These are phyloP conservation scores for Talaromyces sp. DNA, from an alignment of 2,329 filamentous ascomycete species.

Conservation along the genomic window DNA sequence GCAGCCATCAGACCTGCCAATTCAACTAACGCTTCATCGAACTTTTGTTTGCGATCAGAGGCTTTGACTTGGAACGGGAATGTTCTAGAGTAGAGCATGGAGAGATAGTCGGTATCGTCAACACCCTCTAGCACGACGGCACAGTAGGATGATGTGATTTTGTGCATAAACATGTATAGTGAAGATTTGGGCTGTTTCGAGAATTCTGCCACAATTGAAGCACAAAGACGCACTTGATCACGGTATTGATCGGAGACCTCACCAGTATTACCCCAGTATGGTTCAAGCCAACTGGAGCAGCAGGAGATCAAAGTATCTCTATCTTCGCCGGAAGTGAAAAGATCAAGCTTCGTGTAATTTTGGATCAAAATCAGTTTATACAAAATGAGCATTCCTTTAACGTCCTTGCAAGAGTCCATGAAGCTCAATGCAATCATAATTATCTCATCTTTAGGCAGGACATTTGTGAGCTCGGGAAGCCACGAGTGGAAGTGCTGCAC, in stretches of 20 bases:
- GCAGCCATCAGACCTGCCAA: conserved; percentile 83
- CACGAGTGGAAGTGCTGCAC: conserved; percentile 97
- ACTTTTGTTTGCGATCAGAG: conserved; percentile 58
- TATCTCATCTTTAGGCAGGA: conserved; percentile 78
- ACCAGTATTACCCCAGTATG: conserved; percentile 80
- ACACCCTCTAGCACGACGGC: conserved; percentile 66
- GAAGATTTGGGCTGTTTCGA: conserved; percentile 71
- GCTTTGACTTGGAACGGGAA: conserved; percentile 82
- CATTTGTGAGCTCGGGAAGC: conserved; percentile 81
- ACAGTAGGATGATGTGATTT: conserved; percentile 84
- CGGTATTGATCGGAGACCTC: conserved; percentile 80
- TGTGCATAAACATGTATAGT: conserved; percentile 83
- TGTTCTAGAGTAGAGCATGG: conserved; percentile 80
- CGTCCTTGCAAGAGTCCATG: conserved; percentile 80
- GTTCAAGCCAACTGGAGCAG: conserved; percentile 84
- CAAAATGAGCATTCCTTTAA: conserved; percentile 84
- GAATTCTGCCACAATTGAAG: conserved; percentile 85
- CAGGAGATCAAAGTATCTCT: conserved; percentile 70
- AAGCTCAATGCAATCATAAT: conserved; percentile 89
- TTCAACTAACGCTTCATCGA: conserved; percentile 85
- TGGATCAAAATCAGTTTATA: conserved; percentile 92
- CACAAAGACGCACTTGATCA: conserved; percentile 89
- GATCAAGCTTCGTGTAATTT: conserved; percentile 76
- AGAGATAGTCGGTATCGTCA: conserved; percentile 59
- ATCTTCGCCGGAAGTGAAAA: conserved; percentile 77